Evolutionary conservation across 352 stramenopile genomes (phyloP), one percentile per base, ranked within the genome.

Genomic region (Peronospora farinosa): DNA sequence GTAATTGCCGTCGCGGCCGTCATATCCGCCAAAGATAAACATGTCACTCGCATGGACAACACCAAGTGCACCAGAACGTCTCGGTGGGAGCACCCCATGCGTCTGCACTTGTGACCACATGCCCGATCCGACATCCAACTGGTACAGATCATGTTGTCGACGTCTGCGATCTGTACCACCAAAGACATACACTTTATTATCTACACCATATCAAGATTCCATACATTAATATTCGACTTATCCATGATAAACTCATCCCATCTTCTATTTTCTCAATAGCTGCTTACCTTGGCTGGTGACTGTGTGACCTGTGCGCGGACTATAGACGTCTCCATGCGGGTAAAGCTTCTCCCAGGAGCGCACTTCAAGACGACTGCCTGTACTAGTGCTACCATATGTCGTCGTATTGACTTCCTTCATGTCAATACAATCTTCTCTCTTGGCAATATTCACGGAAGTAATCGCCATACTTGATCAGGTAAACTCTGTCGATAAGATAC

Each of bases 11-110:
- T 93, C 82, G 27, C 84, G 81, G 23, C 84, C 84, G 46, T 95
- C 82, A 63, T 95, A 95, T n/a, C 84, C 84, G 25, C 84, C 84
- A 50, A 95, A 95, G 49, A 95, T 81, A 59, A 87, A 95, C 84
- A 95, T 91, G 50, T 84, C 68, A 54, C 77, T 84, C 15, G 86
- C 72, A 17, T 90, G 70, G 1, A 91, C 75, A 7, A 92, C 80
- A 8, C 80, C 82, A n/a, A 91, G 54, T 5, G 84, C 84, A 0
- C 84, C 84, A 0, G 82, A 93, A 15, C 84, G 78, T 15, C 81
- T 64, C 2, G 80, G 79, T 1, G 84, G 84, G 10, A 92, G 49
- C 11, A 51, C 32, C 7, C 82, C 82, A 10, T 62, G 64, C 7
- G 81, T 86, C 44, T 88, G 65, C 37, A 95, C 69, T 47, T 88